Base-by-base conservation (phyloP, 2,329 filamentous ascomycete species). In the Diaporthe longicolla region DNA sequence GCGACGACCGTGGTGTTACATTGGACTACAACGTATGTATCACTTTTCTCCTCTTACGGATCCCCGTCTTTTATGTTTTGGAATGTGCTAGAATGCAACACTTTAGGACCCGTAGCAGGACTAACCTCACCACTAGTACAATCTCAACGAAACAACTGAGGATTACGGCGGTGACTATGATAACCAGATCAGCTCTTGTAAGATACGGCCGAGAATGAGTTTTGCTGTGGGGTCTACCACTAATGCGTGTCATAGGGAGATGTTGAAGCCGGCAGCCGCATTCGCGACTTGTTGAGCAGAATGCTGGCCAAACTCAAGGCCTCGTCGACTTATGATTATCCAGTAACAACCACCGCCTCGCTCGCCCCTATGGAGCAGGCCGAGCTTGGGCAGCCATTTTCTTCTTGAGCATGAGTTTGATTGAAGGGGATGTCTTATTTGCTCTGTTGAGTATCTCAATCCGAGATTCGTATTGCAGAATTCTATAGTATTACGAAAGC, bases 101-200 rank as follows among this genome's bases (percentile, higher is more conserved):
- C n/a, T n/a, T n/a, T n/a, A n/a, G n/a, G n/a, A n/a, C n/a, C n/a
- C n/a, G n/a, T n/a, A n/a, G n/a, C n/a, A n/a, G n/a, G n/a, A n/a
- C n/a, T n/a, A n/a, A n/a, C n/a, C n/a, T n/a, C n/a, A n/a, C n/a
- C n/a, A n/a, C n/a, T n/a, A n/a, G n/a, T 68, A 68, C 63, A 54
- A 68, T 9, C 48, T 68, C 8, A 32, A 32, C n/a, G 63, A 26
- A 17, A n/a, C 11, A 4, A 54, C 63, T 0, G 21, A 37, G 2
- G 63, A 29, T 4, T 68, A 68, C n/a, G 48, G 48, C 15, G 63
- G 63, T 17, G 63, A 68, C 6, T 68, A 68, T 17, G 48, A 68
- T 21, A 15, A 68, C 9, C 63, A 68, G 48, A 68, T 68, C 9
- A 54, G 48, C 10, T 68, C 63, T 26, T 68, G 63, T 68, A 40